Percentiles rank a stretch among this genome's conserved stretches.
Conservation (phyloP, 1,139 yeast species). For the Hyphopichia wangnamkhiaoensis region DNA sequence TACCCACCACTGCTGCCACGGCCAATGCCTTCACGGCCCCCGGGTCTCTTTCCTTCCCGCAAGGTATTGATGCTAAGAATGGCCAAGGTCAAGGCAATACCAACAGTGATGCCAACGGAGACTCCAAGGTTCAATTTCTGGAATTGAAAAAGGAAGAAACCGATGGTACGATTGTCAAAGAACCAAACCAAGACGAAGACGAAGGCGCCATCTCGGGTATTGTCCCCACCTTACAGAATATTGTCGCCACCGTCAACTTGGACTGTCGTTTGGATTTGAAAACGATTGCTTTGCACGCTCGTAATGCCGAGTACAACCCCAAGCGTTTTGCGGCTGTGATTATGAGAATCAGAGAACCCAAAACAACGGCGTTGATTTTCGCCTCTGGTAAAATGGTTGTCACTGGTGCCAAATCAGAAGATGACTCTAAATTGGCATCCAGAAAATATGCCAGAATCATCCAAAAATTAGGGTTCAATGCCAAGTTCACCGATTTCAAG, state of each 20-base stretch:
- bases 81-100: conserved; percentile 14
- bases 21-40: conserved; percentile 76
- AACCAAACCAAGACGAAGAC: conserved; percentile 52
- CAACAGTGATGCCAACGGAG: background rate
- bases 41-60: conserved; percentile 64
- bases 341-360: conserved; percentile 99
- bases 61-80: conserved; percentile 37
- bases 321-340: conserved; percentile 98
- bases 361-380: conserved; percentile 95
- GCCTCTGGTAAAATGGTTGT: conserved; percentile 99
- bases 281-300: conserved; percentile 96
- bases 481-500: conserved; percentile 93
- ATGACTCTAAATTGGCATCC: conserved; percentile 94
- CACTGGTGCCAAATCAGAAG: conserved; percentile 98
- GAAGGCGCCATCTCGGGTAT: conserved; percentile 85
- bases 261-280: conserved; percentile 95
- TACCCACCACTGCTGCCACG: conserved; percentile 80
- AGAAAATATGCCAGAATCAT: conserved; percentile 97
- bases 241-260: conserved; percentile 95
- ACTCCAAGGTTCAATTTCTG: too few species aligned
- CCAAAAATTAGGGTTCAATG: conserved; percentile 96
- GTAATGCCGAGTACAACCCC: conserved; percentile 98
- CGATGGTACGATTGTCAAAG: conserved; percentile 27
- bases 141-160: conserved; percentile 12
- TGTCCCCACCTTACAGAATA: conserved; percentile 94